Base-by-base conservation (phyloP, 2,329 filamentous ascomycete genomes). In the Neonectria magnoliae region DNA sequence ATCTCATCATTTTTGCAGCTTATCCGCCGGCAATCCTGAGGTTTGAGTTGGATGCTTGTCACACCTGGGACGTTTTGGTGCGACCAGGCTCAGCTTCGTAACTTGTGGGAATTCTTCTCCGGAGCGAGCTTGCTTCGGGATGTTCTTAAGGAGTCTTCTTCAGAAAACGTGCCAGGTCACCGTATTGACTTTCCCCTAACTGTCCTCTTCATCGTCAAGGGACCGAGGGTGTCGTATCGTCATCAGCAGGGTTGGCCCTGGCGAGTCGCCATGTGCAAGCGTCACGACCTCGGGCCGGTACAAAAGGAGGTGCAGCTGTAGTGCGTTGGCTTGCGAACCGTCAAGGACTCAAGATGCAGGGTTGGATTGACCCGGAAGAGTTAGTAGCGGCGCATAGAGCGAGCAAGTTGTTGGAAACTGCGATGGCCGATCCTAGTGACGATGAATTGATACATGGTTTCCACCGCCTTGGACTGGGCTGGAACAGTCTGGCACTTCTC, bases 1-100 rank as follows among this genome's bases (percentile, higher is more conserved):
- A 73, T 73, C 68, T 71, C 68, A 70, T 72, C 71, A 73, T 69
- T 65, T 60, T 59, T 71, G 64, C 61, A 58, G 60, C 60, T 62
- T 54, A 33, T 66, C 50, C 57, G 50, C 59, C 47, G 44, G 50
- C 57, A 62, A 65, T 55, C 51, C 51, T 62, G 62, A 58, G 10
- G 45, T 56, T 65, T 60, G 60, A 60, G 62, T 45, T 56, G 33
- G 64, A 53, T 38, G 48, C 52, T 56, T 18, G 53, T 33, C 18
- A 41, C 20, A 62, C 56, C 61, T 60, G 57, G 45, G 52, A 48
- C 36, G 45, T 33, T 22, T 54, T 33, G 33, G 60, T 29, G 60
- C 61, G 66, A 61, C 18, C 22, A 63, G 53, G 52, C 57, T 53
- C 16, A 18, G 10, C n/a, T 42, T 14, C n/a, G n/a, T 20, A 54